Percentiles rank a stretch among this genome's conserved stretches.
Evolutionary conservation across 2,329 filamentous ascomycete species (phyloP).

Genomic region (Chaetomiaceae sp.): DNA sequence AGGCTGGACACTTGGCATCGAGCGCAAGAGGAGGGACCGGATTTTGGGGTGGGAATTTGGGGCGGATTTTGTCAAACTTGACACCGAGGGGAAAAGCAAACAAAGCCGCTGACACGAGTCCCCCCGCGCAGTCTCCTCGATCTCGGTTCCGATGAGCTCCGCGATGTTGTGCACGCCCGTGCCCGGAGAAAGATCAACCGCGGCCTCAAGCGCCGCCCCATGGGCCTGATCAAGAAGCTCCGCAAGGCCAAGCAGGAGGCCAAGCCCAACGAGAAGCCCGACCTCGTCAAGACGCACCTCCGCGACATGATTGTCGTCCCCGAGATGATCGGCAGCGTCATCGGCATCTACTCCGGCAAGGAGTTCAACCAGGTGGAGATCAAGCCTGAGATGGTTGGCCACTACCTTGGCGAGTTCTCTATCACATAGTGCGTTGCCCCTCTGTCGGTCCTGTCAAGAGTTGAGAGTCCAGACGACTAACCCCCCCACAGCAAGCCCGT

Average conservation of each 20-base stretch:
- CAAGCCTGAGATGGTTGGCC: constrained; percentile 99
- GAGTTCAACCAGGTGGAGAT: constrained; percentile 99
- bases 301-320: constrained; percentile 99
- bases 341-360: constrained; percentile 99
- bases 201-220: constrained; percentile 98
- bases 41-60: no score
- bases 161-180: constrained; percentile 98
- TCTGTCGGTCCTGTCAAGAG: background rate
- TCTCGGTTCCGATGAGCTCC: constrained; percentile 96
- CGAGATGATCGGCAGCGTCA: constrained; percentile 98
- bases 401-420: constrained; percentile 98
- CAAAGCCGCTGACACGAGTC: constrained; percentile 16
- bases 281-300: constrained; percentile 98
- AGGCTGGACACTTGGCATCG: background rate
- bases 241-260: constrained; percentile 99
- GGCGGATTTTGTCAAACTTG: background rate
- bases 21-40: constrained; percentile 2
- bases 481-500: constrained; percentile 77
- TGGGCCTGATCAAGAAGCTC: constrained; percentile 99
- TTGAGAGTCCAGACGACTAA: constrained; percentile 42
- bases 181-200: constrained; percentile 99
- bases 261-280: constrained; percentile 99
- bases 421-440: constrained; percentile 87
- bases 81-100: background rate
- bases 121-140: constrained; percentile 75